Percentiles rank a stretch among this genome's conserved stretches.
phyloP scores from a whole-genome alignment of 2,329 filamentous ascomycete genomes.

The Daldinia sp. region DNA sequence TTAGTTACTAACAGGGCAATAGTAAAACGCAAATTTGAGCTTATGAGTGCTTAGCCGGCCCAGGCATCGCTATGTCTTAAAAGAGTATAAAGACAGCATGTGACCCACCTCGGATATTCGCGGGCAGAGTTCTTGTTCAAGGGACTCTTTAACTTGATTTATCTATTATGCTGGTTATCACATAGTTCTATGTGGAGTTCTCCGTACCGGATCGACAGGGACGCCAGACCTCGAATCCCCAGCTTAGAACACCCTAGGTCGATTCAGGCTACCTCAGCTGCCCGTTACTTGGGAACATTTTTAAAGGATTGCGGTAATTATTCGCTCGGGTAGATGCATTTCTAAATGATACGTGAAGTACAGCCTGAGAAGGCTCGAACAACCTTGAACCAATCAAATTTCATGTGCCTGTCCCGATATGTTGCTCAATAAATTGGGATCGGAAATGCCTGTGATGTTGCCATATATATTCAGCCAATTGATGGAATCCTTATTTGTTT shows the following conservation, averaged over 20 bases:
- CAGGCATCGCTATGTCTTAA: conserved; percentile 11
- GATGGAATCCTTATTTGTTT: conserved; percentile 41
- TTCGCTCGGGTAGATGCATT: conserved; percentile 47
- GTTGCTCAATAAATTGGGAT: conserved; percentile 41
- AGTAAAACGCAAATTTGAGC: conserved; percentile 52
- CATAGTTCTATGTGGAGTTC: conserved; percentile 23
- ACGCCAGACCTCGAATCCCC: conserved; percentile 25
- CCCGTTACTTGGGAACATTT: conserved; percentile 30
- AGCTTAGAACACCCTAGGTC: conserved; percentile 11
- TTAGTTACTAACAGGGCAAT: conserved; percentile 40
- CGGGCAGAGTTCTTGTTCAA: conserved; percentile 10
- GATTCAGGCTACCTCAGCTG: conserved; percentile 12
- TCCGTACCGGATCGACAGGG: conserved; percentile 24
- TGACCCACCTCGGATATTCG: conserved; percentile 10
- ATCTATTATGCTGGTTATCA: conserved; percentile 21
- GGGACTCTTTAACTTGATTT: conserved; percentile 16
- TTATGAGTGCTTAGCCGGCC: conserved; percentile 3
- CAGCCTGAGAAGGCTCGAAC: conserved; percentile 42
- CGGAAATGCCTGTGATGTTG: conserved; percentile 41
- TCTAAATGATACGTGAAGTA: conserved; percentile 44
- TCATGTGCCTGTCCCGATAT: conserved; percentile 37
- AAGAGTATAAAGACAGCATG: conserved; percentile 12
- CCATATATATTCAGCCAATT: conserved; percentile 48
- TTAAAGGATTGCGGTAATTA: conserved; percentile 40
- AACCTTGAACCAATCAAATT: conserved; percentile 44